phyloP scores from a whole-genome alignment of 1,139 yeast genomes.

The Lodderomyces jiufengensis region DNA sequence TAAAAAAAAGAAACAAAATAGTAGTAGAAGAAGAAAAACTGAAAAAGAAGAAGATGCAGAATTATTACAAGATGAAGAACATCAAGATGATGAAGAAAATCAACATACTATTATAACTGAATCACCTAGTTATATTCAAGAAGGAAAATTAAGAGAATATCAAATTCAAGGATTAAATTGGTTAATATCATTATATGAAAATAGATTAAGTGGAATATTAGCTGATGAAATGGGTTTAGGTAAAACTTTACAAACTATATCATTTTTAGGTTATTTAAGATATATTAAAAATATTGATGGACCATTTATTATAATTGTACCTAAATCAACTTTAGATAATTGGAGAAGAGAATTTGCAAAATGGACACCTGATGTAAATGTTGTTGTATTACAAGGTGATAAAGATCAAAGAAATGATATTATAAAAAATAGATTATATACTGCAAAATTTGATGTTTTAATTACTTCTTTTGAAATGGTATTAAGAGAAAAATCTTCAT shows the following conservation, averaged over 20 bases:
- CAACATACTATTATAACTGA: conserved; percentile 67
- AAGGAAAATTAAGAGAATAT: conserved; percentile 74
- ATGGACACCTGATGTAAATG: conserved; percentile 97
- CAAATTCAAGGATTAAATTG: conserved; percentile 54
- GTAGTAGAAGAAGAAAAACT: conserved; percentile 53
- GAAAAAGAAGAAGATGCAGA: conserved; percentile 94
- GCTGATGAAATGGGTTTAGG: conserved; percentile 54
- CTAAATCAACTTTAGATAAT: conserved; percentile 91
- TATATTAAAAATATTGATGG: conserved; percentile 78
- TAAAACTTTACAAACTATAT: conserved; percentile 45
- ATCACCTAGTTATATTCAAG: conserved; percentile 64
- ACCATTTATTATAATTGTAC: conserved; percentile 88
- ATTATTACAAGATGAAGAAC: conserved; percentile 71
- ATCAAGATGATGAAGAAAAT: conserved; percentile 41
- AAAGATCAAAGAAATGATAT: conserved; percentile 70
- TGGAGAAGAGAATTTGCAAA: conserved; percentile 91
- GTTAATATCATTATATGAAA: conserved; percentile 44
- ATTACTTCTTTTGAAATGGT: conserved; percentile 93
- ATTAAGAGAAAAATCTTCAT: conserved; percentile 74
- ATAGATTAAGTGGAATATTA: conserved; percentile 41
- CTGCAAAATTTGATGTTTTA: conserved; percentile 82
- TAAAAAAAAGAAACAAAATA: conserved; percentile 12
- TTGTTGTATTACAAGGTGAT: conserved; percentile 80
- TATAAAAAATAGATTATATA: conserved; percentile 55
- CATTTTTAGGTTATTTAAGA: conserved; percentile 80